A percentile compares a stretch with the other conserved stretches of the same genome.
These are phyloP conservation scores for Pichia sp. DNA, from an alignment of 1,139 yeast species.

Conservation along the genomic window DNA sequence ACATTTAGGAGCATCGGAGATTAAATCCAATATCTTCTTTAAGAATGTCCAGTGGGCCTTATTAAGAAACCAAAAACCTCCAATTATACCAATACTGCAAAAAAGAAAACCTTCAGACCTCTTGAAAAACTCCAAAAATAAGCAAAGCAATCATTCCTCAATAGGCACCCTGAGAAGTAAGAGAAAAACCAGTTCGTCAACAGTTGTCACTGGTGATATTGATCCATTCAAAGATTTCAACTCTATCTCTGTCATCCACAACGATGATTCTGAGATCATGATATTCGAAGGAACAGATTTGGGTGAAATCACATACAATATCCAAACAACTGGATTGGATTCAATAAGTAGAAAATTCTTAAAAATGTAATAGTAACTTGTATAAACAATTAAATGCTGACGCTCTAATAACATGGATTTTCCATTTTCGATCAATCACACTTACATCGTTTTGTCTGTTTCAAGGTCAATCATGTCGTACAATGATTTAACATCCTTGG, in stretches of 20 bases:
- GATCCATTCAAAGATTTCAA: constrained; percentile 88
- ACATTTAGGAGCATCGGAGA: constrained; percentile 88
- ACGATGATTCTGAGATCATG: constrained; percentile 38
- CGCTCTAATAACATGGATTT: no score
- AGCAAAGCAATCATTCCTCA: constrained; percentile 20
- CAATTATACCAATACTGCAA: constrained; percentile 84
- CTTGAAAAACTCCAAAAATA: constrained; percentile 10
- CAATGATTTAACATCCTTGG: no score
- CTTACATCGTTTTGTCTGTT: no score
- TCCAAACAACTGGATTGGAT: constrained; percentile 11
- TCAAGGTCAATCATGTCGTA: no score
- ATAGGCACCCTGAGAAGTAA: constrained; percentile 26
- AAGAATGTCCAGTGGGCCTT: constrained; percentile 93
- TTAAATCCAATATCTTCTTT: constrained; percentile 84
- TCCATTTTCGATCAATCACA: no score
- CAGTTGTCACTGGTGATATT: constrained; percentile 24
- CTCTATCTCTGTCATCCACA: constrained; percentile 79
- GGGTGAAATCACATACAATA: constrained; percentile 60
- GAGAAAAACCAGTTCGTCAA: constrained; percentile 33
- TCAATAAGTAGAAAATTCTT: constrained; percentile 18
- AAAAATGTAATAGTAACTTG: constrained; percentile 17
- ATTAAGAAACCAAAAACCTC: constrained; percentile 85
- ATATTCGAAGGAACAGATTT: constrained; percentile 44
- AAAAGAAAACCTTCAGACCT: background rate
- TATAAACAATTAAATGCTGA: no score